phyloP scores from a whole-genome alignment of 768 basidiomycete species.

The Tubosaeta sp. region DNA sequence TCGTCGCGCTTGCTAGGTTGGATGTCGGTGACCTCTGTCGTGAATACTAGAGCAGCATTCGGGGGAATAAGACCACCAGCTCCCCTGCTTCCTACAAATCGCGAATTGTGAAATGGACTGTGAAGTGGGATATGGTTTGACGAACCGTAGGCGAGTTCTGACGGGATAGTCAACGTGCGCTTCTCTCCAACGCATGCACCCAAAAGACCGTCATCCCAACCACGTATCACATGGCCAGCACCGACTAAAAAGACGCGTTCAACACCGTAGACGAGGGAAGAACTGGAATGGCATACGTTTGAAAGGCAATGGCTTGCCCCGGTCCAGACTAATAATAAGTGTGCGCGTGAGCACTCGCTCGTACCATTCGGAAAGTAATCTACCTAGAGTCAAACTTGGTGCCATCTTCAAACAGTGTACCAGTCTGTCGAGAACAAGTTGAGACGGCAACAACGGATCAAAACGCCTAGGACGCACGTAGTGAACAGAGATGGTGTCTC shows the following conservation, averaged over 20 bases:
- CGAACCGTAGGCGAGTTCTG: constrained; percentile 79
- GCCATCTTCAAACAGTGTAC: constrained; percentile 70
- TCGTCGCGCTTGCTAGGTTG: constrained; percentile 49
- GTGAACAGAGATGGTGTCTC: constrained; percentile 69
- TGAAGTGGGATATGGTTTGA: constrained; percentile 5
- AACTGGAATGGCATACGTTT: constrained; percentile 51
- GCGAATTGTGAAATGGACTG: background rate
- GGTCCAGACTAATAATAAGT: constrained; percentile 53
- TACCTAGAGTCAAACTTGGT: constrained; percentile 90
- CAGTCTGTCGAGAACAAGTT: constrained; percentile 42
- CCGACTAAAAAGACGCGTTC: constrained; percentile 49
- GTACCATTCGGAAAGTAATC: constrained; percentile 11
- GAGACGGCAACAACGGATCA: background rate
- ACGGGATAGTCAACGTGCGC: constrained; percentile 83
- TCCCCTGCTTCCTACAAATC: constrained; percentile 59
- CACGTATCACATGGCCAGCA: constrained; percentile 74
- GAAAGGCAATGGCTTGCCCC: constrained; percentile 69
- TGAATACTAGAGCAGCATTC: constrained; percentile 78
- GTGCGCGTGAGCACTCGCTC: background rate
- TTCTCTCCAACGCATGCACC: constrained; percentile 89
- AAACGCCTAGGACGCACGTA: constrained; percentile 50
- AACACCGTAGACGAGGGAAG: background rate
- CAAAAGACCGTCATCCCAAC: constrained; percentile 79
- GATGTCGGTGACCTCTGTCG: constrained; percentile 75
- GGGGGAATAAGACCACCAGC: constrained; percentile 76